phyloP scores from a whole-genome alignment of 805 yeast species.

The Monosporozyma yasuniensis region DNA sequence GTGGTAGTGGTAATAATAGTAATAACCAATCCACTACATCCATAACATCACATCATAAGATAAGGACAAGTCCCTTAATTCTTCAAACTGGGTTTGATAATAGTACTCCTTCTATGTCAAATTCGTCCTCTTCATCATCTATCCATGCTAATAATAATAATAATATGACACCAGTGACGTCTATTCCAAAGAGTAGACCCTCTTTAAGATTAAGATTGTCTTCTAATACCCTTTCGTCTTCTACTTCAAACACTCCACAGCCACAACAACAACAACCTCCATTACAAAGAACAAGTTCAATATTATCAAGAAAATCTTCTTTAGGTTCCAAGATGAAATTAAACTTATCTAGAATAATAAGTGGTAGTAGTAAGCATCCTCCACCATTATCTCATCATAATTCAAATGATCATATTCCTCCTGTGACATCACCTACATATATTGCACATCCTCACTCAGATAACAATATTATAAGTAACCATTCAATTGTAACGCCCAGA shows the following conservation, averaged over 20 bases:
- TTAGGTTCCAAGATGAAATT: conserved; percentile 23
- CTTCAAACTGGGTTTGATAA: neutral
- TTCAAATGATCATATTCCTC: neutral
- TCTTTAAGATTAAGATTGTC: conserved; percentile 1
- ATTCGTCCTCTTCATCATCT: neutral
- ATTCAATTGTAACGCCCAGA: neutral
- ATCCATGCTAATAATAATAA: neutral
- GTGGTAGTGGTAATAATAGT: neutral
- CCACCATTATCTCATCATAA: neutral
- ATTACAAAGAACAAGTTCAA: neutral
- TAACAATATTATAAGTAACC: neutral
- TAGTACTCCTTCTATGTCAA: neutral
- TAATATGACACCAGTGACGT: neutral
- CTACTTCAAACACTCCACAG: neutral
- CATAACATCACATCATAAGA: neutral
- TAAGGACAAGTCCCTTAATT: neutral
- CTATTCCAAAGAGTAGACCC: neutral
- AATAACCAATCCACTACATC: neutral
- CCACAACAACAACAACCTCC: neutral
- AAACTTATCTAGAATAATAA: conserved; percentile 23
- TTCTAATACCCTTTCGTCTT: neutral
- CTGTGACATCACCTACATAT: neutral
- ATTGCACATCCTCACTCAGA: neutral
- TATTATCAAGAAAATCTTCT: conserved; percentile 11
- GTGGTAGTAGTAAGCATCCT: conserved; percentile 10